These are phyloP conservation scores for Sicyos baderoa DNA, from an alignment of 306 rosid genomes.

Conservation along the genomic window DNA sequence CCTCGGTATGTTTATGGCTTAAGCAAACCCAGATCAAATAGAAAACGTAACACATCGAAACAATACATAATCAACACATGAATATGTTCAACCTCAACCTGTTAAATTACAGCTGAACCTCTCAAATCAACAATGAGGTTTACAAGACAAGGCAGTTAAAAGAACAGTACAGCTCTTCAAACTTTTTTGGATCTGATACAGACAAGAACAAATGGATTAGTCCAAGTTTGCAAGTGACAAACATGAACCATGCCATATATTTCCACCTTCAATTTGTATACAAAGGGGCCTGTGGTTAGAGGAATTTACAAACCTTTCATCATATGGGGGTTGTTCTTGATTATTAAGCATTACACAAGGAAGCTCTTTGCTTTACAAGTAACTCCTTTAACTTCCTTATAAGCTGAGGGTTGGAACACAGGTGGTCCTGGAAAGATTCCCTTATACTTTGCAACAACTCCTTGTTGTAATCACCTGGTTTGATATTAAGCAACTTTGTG, in stretches of 20 bases:
- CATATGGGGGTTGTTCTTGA: slow-evolving; percentile 13
- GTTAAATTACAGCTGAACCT: background rate
- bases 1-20: too few relatives aligned
- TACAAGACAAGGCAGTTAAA: background rate
- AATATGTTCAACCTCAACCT: background rate
- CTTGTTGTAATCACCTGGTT: slow-evolving; percentile 37
- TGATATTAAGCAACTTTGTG: slow-evolving; percentile 62
- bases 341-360: slow-evolving; percentile 59
- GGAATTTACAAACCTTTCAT: slow-evolving; percentile 4
- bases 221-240: slow-evolving; percentile 4
- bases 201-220: background rate
- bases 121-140: background rate
- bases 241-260: background rate
- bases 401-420: slow-evolving; percentile 58
- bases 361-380: slow-evolving; percentile 69
- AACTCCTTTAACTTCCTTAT: slow-evolving; percentile 62
- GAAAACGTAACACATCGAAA: background rate
- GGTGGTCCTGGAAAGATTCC: slow-evolving; percentile 66
- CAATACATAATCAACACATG: background rate
- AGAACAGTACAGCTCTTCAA: background rate
- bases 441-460: slow-evolving; percentile 49
- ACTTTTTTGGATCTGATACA: background rate
- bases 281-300: background rate
- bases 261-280: background rate
- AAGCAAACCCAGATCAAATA: too few relatives aligned